phyloP scores from a whole-genome alignment of 1,284 basidiomycete genomes.

The Ganoderma meredithae region DNA sequence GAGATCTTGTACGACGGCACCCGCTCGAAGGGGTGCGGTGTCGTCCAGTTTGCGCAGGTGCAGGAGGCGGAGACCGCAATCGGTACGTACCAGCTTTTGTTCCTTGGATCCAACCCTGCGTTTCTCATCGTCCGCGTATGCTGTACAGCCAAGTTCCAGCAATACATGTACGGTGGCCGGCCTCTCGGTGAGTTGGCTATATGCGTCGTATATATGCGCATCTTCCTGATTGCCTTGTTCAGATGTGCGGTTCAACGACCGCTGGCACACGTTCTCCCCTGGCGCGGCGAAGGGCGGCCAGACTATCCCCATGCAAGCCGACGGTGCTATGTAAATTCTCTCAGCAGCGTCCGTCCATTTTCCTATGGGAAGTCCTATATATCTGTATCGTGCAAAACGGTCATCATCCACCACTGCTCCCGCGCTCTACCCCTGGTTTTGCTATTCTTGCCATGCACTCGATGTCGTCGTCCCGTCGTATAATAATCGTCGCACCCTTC shows the following conservation, averaged over 20 bases:
- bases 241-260: conserved; percentile 93
- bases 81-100: conserved; percentile 52
- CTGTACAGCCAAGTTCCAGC: conserved; percentile 83
- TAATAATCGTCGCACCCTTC: background rate
- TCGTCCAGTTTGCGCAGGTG: conserved; percentile 93
- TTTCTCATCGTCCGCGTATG: background rate
- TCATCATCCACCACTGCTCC: background rate
- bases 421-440: no score
- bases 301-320: conserved; percentile 48
- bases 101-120: no score
- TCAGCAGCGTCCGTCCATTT: no score
- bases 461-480: background rate
- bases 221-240: conserved; percentile 17
- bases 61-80: conserved; percentile 94
- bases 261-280: conserved; percentile 90
- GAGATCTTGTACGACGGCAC: conserved; percentile 93
- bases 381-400: conserved; percentile 19
- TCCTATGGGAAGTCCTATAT: no score
- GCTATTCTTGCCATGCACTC: background rate
- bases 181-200: conserved; percentile 70
- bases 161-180: conserved; percentile 90
- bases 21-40: conserved; percentile 92
- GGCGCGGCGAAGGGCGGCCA: conserved; percentile 86
- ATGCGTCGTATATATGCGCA: conserved; percentile 1
- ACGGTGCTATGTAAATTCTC: conserved; percentile 31